Conservation (phyloP, 305 asterid species). For the Striga hermonthica region DNA sequence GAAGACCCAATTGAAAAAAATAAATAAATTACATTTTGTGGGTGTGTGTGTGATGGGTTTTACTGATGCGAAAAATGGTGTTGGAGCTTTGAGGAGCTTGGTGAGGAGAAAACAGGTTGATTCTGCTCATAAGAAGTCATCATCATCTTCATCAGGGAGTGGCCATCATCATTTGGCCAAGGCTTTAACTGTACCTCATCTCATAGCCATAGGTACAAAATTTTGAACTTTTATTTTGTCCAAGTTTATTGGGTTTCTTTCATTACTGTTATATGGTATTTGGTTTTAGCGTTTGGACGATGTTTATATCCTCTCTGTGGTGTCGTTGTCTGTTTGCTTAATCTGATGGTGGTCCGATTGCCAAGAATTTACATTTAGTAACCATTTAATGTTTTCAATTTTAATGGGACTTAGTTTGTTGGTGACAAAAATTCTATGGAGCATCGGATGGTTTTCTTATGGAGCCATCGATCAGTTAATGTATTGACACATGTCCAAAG, state of each 20-base stretch:
- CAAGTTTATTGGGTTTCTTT: not conserved
- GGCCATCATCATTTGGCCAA: constrained; percentile 66
- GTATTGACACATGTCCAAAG: too few species aligned
- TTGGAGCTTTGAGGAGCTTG: constrained; percentile 55
- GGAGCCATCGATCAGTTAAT: too few species aligned
- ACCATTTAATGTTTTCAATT: not conserved
- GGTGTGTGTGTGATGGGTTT: constrained; percentile 53
- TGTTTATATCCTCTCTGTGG: not conserved
- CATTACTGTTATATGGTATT: not conserved
- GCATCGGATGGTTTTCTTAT: too few species aligned
- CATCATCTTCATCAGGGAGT: constrained; percentile 43
- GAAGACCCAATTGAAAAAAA: constrained; percentile 23
- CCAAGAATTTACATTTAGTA: not conserved
- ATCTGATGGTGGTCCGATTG: not conserved
- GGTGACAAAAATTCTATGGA: too few species aligned
- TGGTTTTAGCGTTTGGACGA: not conserved
- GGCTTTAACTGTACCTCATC: constrained; percentile 82
- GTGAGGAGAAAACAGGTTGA: constrained; percentile 94
- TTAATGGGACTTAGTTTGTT: not conserved
- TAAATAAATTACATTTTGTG: constrained; percentile 20
- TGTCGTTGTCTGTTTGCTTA: not conserved
- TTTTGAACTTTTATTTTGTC: not conserved
- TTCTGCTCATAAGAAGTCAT: constrained; percentile 50
- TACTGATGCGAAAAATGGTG: constrained; percentile 41
- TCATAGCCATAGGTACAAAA: constrained; percentile 67